phyloP scores from a whole-genome alignment of 2,329 filamentous ascomycete species.

The Sphaerulina populicola region DNA sequence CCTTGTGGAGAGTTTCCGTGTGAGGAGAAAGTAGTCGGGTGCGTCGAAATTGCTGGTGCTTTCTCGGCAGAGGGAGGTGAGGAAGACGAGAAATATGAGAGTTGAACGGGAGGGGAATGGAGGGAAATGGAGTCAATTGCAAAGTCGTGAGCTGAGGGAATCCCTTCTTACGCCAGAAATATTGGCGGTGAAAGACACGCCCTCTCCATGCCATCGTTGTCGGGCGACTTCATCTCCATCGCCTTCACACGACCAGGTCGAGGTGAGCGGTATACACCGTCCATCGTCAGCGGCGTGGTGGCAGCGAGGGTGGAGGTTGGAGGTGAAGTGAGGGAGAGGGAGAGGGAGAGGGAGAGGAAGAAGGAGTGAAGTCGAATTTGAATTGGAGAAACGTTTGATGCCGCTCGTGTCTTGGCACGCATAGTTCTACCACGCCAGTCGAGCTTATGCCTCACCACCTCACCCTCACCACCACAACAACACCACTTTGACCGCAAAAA shows the following conservation, averaged over 20 bases:
- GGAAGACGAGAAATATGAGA: neutral
- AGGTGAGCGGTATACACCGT: too few relatives aligned
- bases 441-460: neutral
- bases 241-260: too few relatives aligned
- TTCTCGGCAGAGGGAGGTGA: neutral
- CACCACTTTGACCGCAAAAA: constrained; percentile 15
- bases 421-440: neutral
- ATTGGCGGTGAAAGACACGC: too few relatives aligned
- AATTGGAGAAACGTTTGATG: neutral
- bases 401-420: neutral
- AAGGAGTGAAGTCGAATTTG: neutral
- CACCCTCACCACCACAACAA: neutral
- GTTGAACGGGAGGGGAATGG: too few relatives aligned
- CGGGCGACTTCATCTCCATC: too few relatives aligned
- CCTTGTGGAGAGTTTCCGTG: constrained; percentile 22
- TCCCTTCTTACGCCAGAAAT: too few relatives aligned
- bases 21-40: constrained; percentile 25
- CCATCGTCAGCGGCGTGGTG: too few relatives aligned
- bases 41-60: constrained; percentile 21
- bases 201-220: too few relatives aligned
- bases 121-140: too few relatives aligned
- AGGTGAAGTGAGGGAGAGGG: too few relatives aligned
- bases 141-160: too few relatives aligned
- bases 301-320: too few relatives aligned
- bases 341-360: neutral